Base-by-base conservation (phyloP, 495 filamentous ascomycete genomes). In the Tuber borchii region DNA sequence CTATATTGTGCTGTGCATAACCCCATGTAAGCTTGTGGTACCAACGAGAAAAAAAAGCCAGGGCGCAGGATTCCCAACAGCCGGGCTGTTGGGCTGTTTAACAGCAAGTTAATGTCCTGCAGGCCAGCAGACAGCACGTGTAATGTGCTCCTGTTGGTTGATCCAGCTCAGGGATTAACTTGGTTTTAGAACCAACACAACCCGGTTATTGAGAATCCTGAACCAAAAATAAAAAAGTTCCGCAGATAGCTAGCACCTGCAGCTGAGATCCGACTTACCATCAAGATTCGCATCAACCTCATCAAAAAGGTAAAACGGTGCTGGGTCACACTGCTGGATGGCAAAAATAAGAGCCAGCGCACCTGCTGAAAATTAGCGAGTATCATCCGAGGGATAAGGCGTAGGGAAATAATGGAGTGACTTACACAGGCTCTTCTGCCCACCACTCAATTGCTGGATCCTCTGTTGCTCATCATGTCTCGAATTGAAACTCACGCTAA, bases 271-370 rank as follows among this genome's bases (percentile, higher is more conserved):
- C 37, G 70, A 74, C 65, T 71, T 82, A 12, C 94, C 94, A 84
- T 99, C 95, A 34, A 99, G 89, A 83, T 98, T 98, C 83, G 95
- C 95, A 84, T 99, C 95, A 82, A 99, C 97, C 86, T 99, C 95
- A 83, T 99, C 95, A 78, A 99, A 99, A 77, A 99, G 93, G 85
- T 98, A 97, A 86, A 99, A 98, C 19, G 95, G 95, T 26, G 94
- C 95, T 9, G 96, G 95, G 80, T 98, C 95, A 81, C 95, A 97
- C 78, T 93, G 92, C 82, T 99, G 95, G 84, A 99, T 97, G n/a
- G 95, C 95, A 83, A 99, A 98, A 77, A 99, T 93, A 71, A 99
- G 89, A 73, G 95, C 95, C 71, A 99, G 89, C 20, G 95, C 95
- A 85, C 95, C 71, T 77, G 5, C 56, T 97, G 76, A 97, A 87